Base-by-base conservation (phyloP, 31 red algal genomes). In the Asparagopsis taxiformis region DNA sequence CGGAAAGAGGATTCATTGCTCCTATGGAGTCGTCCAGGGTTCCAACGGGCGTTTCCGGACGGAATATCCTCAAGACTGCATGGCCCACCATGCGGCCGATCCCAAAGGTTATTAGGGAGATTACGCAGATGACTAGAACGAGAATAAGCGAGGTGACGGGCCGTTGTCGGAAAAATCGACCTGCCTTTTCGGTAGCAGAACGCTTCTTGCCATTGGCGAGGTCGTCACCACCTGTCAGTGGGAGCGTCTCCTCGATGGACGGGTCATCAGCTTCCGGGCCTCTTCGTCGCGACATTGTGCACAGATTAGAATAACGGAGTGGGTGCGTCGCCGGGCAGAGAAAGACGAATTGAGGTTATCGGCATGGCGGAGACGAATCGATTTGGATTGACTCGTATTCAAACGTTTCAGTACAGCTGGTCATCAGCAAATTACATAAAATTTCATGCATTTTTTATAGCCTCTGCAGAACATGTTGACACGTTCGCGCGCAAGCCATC, bases 121-220 rank as follows among this genome's bases (percentile, higher is more conserved):
- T 24, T 2, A 31, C 32, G 31, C 51, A 72, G 3, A 84, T 39
- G 4, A 30, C 52, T 21, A 84, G 21, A 26, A 84, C 44, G n/a
- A 84, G 79, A 26, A 84, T 26, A 41, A 84, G 67, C 21, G 68
- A 84, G 28, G 37, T 73, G 22, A 84, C 79, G 10, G 79, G 79
- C 16, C 79, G 79, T n/a, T 51, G 72, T 30, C 79, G 79, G 46
- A 73, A 72, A 46, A 84, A 84, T 33, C 79, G 79, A 49, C 65
- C 67, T 9, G 57, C 67, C 30, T 59, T 65, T 59, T 84, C 79
- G 25, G 68, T 54, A 1, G 68, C 32, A 6, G 79, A 54, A 31
- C 79, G 79, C 23, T 67, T 66, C 48, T 84, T 84, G 38, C 68
- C 79, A 54, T 72, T 39, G 15, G 65, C 17, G 37, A 50, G 3